Conservation (phyloP, 495 filamentous ascomycete genomes). For the Trichoderma erinaceum region DNA sequence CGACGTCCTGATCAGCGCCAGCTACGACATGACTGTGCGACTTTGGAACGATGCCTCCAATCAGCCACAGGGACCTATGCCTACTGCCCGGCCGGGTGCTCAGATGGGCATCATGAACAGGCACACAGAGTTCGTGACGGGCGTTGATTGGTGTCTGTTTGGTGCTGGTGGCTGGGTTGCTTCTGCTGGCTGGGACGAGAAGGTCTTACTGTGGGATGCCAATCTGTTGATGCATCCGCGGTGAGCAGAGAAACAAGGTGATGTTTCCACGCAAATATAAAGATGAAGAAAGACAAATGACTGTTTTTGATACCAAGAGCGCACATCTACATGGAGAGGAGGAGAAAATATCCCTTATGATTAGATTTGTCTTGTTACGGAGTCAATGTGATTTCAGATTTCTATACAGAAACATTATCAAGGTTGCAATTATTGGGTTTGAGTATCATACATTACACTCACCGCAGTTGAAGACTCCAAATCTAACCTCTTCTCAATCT, state of each 20-base stretch:
- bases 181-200: slow-evolving; percentile 88
- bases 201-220: slow-evolving; percentile 87
- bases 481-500: neutral
- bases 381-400: neutral
- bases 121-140: slow-evolving; percentile 96
- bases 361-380: neutral
- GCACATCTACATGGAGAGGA: neutral
- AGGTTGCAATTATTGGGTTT: too few relatives aligned
- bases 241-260: neutral
- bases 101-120: slow-evolving; percentile 82
- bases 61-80: slow-evolving; percentile 21
- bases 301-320: neutral
- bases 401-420: too few relatives aligned
- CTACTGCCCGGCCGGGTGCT: slow-evolving; percentile 44
- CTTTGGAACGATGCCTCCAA: slow-evolving; percentile 79
- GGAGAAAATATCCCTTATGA: neutral
- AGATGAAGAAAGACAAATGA: neutral
- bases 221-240: slow-evolving; percentile 34
- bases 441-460: neutral
- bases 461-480: neutral
- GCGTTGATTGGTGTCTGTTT: slow-evolving; percentile 96
- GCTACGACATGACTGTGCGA: slow-evolving; percentile 96
- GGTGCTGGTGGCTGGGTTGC: slow-evolving; percentile 94
- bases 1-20: slow-evolving; percentile 77
- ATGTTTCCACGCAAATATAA: neutral